Conservation (phyloP, 139 green algal species). For the Tetraselmis chui region DNA sequence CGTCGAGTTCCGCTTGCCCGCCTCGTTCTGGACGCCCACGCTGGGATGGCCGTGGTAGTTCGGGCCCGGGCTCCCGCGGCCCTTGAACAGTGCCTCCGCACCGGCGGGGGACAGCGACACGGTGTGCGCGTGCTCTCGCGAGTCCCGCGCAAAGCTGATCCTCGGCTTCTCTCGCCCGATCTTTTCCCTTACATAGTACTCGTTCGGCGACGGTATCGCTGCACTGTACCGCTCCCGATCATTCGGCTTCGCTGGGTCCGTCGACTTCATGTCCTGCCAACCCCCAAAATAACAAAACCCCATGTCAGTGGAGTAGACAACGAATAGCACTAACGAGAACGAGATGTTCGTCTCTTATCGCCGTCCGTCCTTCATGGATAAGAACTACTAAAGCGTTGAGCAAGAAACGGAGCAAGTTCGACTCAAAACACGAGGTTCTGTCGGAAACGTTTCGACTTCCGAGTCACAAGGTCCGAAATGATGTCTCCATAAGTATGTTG, state of each 20-base stretch:
- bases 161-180: not conserved
- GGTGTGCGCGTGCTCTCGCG: not conserved
- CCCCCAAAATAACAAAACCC: too few relatives aligned
- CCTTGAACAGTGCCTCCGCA: not conserved
- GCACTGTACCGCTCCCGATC: not conserved
- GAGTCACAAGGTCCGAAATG: too few relatives aligned
- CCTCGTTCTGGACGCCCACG: not conserved
- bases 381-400: too few relatives aligned
- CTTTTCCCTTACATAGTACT: not conserved
- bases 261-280: not conserved
- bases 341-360: too few relatives aligned
- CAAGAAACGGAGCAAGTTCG: too few relatives aligned
- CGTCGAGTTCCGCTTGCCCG: not conserved
- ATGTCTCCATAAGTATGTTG: too few relatives aligned
- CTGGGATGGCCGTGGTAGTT: not conserved
- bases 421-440: too few relatives aligned
- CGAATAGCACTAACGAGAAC: not conserved
- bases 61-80: not conserved
- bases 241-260: not conserved
- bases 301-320: too few relatives aligned
- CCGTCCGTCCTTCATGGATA: too few relatives aligned
- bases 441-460: too few relatives aligned
- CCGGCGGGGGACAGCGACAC: not conserved
- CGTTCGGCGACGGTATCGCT: not conserved
- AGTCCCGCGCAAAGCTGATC: not conserved